Evolutionary conservation across 371 early-diverging fungal species (phyloP).

Genomic region (Mortierella sp.): DNA sequence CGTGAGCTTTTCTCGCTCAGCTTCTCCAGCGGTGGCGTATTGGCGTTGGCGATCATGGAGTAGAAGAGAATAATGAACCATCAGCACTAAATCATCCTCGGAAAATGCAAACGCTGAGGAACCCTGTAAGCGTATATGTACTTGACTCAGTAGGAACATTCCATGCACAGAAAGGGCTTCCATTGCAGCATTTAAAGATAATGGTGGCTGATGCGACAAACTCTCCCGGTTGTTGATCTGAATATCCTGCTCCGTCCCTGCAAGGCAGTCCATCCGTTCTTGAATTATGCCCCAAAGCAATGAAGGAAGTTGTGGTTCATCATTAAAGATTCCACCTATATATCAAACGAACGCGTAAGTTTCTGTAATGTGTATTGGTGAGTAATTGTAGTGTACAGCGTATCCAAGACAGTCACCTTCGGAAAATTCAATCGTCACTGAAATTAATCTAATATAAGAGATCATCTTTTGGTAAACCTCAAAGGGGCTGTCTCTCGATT

Average conservation of each 20-base stretch:
- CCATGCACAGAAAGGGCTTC: not conserved
- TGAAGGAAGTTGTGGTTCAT: not conserved
- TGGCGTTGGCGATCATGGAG: not conserved
- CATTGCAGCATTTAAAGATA: not conserved
- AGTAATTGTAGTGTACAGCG: not conserved
- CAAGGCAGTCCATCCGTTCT: not conserved
- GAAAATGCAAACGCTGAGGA: not conserved
- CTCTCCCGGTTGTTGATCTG: not conserved
- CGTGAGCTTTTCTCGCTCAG: not conserved
- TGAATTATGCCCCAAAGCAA: conserved; percentile 1
- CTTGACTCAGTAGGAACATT: not conserved
- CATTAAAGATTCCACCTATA: not conserved
- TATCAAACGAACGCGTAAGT: not conserved
- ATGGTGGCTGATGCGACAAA: not conserved
- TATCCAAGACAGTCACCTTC: not conserved
- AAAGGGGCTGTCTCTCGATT: too few species aligned
- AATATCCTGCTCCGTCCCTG: not conserved
- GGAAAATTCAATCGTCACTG: not conserved
- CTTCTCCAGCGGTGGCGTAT: not conserved
- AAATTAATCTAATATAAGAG: not conserved
- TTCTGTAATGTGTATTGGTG: not conserved
- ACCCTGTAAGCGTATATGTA: not conserved
- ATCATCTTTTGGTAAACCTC: not conserved
- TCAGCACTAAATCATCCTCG: not conserved
- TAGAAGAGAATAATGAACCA: not conserved